Base-by-base conservation (phyloP, 2,329 filamentous ascomycete species). In the Pseudocercospora ulei region DNA sequence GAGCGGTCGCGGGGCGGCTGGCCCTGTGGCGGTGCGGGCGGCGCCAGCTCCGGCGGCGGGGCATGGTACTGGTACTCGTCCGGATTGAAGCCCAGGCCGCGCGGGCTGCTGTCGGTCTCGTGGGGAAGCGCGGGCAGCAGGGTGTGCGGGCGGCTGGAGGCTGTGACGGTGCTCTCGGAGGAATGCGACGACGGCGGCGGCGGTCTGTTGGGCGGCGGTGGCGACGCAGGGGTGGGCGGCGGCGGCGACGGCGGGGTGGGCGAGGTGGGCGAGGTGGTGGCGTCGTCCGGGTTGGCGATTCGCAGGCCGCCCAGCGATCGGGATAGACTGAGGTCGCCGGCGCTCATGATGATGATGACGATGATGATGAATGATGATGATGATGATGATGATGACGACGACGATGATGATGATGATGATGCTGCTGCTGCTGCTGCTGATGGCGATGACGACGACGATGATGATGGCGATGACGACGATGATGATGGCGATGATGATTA, bases 231-330 rank as follows among this genome's bases (percentile, higher is more conserved):
- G 30, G 35, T 38, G 38, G 48, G 38, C 29, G 42, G 44, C 38
- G 49, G n/a, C n/a, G n/a, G n/a, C 43, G 47, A 34, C 38, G 44
- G 13, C 35, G 17, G 12, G 26, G 33, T 38, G 26, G 39, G 47
- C 33, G 36, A 40, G 38, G 48, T 41, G 35, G 42, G 46, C 38
- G 50, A 48, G 38, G 29, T 25, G 31, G 47, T 53, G 43, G 68
- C 72, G 65, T 90, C 78, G 66, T 95, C 87, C 39, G 88, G 88
- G 63, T 96, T 98, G 56, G 90, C 88, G 63, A 98, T 96, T 62
- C 88, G 84, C 64, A 98, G 71, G 56, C 88, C 88, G 58, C 90
- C 90, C 57, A 96, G 73, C 58, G 85, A 84, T 67, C 87, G 82
- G 59, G 86, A 90, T 52, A 96, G 76, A 65, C 83, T 93, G 61